These are phyloP conservation scores for Limonomyces culmigenus DNA, from an alignment of 1,284 basidiomycete species.

Conservation along the genomic window DNA sequence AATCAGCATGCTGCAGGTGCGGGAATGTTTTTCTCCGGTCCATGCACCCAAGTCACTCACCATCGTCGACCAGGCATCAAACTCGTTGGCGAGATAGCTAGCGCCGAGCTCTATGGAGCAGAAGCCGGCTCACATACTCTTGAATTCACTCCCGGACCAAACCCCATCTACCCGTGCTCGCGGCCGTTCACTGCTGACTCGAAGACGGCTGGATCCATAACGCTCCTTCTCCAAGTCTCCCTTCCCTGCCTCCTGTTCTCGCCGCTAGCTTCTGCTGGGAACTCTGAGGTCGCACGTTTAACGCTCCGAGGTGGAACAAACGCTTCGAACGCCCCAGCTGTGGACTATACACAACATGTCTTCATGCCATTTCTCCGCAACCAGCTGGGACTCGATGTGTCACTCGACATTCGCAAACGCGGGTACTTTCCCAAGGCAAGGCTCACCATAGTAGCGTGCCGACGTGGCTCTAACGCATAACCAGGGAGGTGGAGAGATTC, in stretches of 20 bases:
- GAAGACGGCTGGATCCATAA: slow-evolving; percentile 50
- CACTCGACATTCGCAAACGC: slow-evolving; percentile 29
- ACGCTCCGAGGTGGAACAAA: slow-evolving; percentile 54
- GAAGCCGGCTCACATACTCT: slow-evolving; percentile 29
- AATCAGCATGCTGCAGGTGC: slow-evolving; percentile 52
- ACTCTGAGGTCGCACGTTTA: slow-evolving; percentile 13
- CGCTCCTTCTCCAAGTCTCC: slow-evolving; percentile 52
- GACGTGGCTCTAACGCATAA: no score
- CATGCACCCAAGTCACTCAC: background rate
- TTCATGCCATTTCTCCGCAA: slow-evolving; percentile 45
- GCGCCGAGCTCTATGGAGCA: slow-evolving; percentile 32
- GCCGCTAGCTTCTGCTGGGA: background rate
- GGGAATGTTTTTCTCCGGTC: no score
- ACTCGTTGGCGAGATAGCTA: slow-evolving; percentile 39
- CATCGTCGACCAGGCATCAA: slow-evolving; percentile 28
- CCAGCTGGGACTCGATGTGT: slow-evolving; percentile 31
- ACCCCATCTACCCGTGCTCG: slow-evolving; percentile 18
- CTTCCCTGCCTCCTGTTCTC: slow-evolving; percentile 46
- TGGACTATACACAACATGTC: slow-evolving; percentile 47
- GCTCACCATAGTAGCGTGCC: no score
- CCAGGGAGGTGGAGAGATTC: slow-evolving; percentile 51
- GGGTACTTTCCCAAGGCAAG: slow-evolving; percentile 56
- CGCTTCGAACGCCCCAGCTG: slow-evolving; percentile 45
- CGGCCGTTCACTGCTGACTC: slow-evolving; percentile 37
- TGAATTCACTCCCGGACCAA: slow-evolving; percentile 33